Evolutionary conservation across 169 alveolate genomes (phyloP).

Genomic region (Theileria annulata): DNA sequence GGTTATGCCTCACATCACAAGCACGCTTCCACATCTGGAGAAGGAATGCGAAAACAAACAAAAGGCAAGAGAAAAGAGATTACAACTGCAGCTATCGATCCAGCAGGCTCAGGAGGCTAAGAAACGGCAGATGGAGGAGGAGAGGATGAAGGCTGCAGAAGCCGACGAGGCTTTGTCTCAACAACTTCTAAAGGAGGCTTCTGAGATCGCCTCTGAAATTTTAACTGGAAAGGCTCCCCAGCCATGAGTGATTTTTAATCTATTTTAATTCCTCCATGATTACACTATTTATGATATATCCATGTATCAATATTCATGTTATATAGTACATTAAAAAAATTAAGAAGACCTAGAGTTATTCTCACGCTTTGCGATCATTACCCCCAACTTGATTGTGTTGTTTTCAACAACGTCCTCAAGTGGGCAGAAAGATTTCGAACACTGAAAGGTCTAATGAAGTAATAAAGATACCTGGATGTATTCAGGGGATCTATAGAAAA

Average conservation of each 20-base stretch:
- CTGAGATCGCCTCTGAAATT: conserved; percentile 67
- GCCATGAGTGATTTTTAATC: neutral
- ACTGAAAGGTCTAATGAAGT: neutral
- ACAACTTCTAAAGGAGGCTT: conserved; percentile 67
- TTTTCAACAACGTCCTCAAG: conserved; percentile 60
- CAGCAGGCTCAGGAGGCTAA: conserved; percentile 68
- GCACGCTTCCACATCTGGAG: conserved; percentile 60
- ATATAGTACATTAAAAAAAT: neutral
- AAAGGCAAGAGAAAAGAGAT: conserved; percentile 47
- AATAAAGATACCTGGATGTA: conserved; percentile 27
- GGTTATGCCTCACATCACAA: conserved; percentile 60
- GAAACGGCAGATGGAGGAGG: conserved; percentile 32
- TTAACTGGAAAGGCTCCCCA: conserved; percentile 24
- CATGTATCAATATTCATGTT: neutral
- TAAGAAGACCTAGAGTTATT: neutral
- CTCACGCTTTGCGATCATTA: conserved; percentile 37
- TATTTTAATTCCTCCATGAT: neutral
- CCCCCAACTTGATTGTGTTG: conserved; percentile 45
- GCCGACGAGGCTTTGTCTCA: conserved; percentile 58
- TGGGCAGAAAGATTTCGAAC: conserved; percentile 41
- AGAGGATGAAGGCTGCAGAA: conserved; percentile 40
- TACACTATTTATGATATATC: neutral
- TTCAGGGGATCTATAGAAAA: conserved; percentile 59
- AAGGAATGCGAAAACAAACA: conserved; percentile 35
- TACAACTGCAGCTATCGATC: conserved; percentile 59